Base-by-base conservation (phyloP, 169 alveolate genomes). In the Ichthyophthirius multifiliis region DNA sequence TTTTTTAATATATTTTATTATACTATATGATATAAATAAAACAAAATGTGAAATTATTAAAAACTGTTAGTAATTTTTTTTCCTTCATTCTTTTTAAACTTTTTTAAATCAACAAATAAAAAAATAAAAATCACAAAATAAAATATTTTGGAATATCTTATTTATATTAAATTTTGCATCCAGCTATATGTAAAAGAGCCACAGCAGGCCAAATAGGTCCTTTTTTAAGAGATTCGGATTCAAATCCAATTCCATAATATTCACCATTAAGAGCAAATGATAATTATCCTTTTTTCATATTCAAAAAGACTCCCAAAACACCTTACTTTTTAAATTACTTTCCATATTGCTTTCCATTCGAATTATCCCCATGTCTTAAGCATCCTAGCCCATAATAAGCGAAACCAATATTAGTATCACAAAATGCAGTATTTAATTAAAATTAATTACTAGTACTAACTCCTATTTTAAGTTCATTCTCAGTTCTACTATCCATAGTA, bases 131-230 rank as follows among this genome's bases (percentile, higher is more conserved):
- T n/a, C n/a, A n/a, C n/a, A n/a, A n/a, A n/a, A n/a, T 45, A 45
- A 67, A 67, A 37, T 41, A 67, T 37, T 47, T 35, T 18, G 77
- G 77, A 23, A 67, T 39, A 18, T n/a, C 41, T 5, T 1, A 0
- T 16, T 20, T 67, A 37, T 67, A 67, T 32, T 34, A 32, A 31
- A 67, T 67, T 4, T 10, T 67, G 9, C 77, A 91, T 32, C 95
- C 95, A 3, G 94, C 95, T 32, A 76, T 45, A 82, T 91, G 94
- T 62, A 91, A 77, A 27, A 91, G 62, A 18, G 92, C 79, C 5
- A 88, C 91, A 30, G 90, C 89, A 20, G 93, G 88, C 76, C 84
- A 88, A 10, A 88, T 74, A 20, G 90, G 89, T 15, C 90, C 90
- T 45, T 37, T 73, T 20, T 88, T 84, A 35, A 88, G 73, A 39